phyloP scores from a whole-genome alignment of 805 yeast genomes.

The Candida chilensis region DNA sequence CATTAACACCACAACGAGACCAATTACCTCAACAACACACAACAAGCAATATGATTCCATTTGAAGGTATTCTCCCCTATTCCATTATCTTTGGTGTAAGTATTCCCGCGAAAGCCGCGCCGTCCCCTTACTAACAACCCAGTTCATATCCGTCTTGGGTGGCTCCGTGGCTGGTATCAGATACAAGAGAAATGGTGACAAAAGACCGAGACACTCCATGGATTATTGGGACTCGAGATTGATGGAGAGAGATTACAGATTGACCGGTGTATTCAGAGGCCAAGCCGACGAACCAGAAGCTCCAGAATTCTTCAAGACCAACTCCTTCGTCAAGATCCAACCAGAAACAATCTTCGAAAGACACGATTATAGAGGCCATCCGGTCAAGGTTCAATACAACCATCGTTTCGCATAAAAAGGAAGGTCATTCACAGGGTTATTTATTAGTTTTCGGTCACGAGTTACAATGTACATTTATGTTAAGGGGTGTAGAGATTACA shows the following conservation, averaged over 20 bases:
- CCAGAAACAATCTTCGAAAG: not conserved
- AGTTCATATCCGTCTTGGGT: not conserved
- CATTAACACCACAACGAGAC: too few relatives aligned
- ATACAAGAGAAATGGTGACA: conserved; percentile 25
- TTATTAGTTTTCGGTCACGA: not conserved
- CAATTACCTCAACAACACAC: too few relatives aligned
- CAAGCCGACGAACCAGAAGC: conserved; percentile 61
- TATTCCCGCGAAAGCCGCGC: too few relatives aligned
- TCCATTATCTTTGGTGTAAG: conserved; percentile 45
- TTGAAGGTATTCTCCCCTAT: conserved; percentile 59
- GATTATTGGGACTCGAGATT: conserved; percentile 45
- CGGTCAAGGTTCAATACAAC: too few relatives aligned
- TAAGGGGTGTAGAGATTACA: not conserved
- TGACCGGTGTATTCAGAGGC: conserved; percentile 69
- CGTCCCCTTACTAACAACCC: too few relatives aligned
- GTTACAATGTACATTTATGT: too few relatives aligned
- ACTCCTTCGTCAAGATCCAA: conserved; percentile 24
- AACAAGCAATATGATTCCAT: conserved; percentile 45
- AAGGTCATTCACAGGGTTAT: conserved; percentile 1
- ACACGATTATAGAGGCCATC: too few relatives aligned
- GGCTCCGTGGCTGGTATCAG: conserved; percentile 1
- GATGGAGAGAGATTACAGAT: conserved; percentile 68
- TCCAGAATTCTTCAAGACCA: conserved; percentile 72
- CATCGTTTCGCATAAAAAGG: conserved; percentile 1
- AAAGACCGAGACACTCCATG: conserved; percentile 42